Conservation (phyloP, 306 rosid genomes). For the Bauhinia variegata region DNA sequence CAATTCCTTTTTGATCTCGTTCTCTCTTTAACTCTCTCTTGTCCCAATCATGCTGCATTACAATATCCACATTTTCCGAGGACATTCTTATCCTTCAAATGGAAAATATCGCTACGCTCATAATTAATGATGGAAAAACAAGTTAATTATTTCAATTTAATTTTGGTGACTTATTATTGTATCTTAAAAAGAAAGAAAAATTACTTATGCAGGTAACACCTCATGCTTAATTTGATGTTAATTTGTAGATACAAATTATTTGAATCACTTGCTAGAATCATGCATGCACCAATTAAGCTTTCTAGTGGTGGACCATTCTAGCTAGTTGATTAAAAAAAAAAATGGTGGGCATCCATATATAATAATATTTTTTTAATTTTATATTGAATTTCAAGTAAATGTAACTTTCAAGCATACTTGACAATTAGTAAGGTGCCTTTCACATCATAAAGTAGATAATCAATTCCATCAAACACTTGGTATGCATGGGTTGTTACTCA, state of each 20-base stretch:
- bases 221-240: slow-evolving; percentile 34
- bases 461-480: slow-evolving; percentile 35
- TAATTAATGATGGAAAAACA: too few relatives aligned
- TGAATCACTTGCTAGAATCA: neutral
- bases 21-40: neutral
- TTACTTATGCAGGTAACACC: too few relatives aligned
- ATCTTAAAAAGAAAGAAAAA: too few relatives aligned
- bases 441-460: slow-evolving; percentile 44
- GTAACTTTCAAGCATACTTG: slow-evolving; percentile 46
- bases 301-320: slow-evolving; percentile 53
- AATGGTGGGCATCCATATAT: slow-evolving; percentile 20
- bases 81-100: slow-evolving; percentile 19
- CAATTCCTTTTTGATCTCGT: neutral
- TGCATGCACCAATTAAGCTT: slow-evolving; percentile 34
- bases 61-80: slow-evolving; percentile 10
- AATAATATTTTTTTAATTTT: neutral
- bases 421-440: slow-evolving; percentile 37
- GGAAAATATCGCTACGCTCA: neutral
- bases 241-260: slow-evolving; percentile 22
- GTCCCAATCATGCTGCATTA: slow-evolving; percentile 1
- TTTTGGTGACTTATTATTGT: neutral
- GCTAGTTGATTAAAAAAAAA: slow-evolving; percentile 38
- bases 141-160: slow-evolving; percentile 23
- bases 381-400: slow-evolving; percentile 27
- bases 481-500: neutral